Evolutionary conservation across 495 filamentous ascomycete species (phyloP).

Genomic region (Aspergillus wentii): DNA sequence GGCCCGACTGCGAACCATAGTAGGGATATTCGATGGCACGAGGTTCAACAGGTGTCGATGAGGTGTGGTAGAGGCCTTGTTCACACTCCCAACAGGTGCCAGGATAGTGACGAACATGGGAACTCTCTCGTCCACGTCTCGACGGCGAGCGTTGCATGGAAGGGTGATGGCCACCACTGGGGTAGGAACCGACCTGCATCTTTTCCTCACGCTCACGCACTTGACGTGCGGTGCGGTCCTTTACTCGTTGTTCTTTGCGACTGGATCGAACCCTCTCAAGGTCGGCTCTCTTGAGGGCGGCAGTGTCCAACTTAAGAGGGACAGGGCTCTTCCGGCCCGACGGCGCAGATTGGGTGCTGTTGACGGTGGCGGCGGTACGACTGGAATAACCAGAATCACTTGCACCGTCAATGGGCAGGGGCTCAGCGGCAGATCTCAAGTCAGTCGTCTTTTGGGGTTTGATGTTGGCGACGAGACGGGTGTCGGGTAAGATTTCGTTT

Average conservation of each 20-base stretch:
- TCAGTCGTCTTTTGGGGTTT: conserved; percentile 50
- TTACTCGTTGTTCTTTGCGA: conserved; percentile 32
- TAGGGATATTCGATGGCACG: conserved; percentile 25
- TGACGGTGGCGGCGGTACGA: conserved; percentile 53
- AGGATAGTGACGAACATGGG: conserved; percentile 21
- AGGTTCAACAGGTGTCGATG: conserved; percentile 28
- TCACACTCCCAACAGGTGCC: conserved; percentile 29
- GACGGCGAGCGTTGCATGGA: conserved; percentile 30
- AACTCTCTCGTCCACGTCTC: conserved; percentile 30
- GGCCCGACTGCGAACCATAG: conserved; percentile 19
- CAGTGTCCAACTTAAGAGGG: conserved; percentile 38
- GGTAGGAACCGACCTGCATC: conserved; percentile 33
- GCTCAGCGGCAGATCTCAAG: conserved; percentile 26
- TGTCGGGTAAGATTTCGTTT: conserved; percentile 40
- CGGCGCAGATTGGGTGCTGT: conserved; percentile 50
- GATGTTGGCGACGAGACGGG: conserved; percentile 47
- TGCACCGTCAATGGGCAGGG: conserved; percentile 38
- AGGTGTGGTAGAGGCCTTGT: conserved; percentile 23
- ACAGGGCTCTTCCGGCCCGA: conserved; percentile 39
- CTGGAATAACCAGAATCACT: conserved; percentile 65
- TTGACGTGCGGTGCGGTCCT: conserved; percentile 23
- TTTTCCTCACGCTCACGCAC: conserved; percentile 30
- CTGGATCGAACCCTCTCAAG: conserved; percentile 25
- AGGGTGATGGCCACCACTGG: conserved; percentile 22
- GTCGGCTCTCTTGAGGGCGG: conserved; percentile 25